phyloP scores from a whole-genome alignment of 2,329 filamentous ascomycete genomes.

The Fusarium anguioides region DNA sequence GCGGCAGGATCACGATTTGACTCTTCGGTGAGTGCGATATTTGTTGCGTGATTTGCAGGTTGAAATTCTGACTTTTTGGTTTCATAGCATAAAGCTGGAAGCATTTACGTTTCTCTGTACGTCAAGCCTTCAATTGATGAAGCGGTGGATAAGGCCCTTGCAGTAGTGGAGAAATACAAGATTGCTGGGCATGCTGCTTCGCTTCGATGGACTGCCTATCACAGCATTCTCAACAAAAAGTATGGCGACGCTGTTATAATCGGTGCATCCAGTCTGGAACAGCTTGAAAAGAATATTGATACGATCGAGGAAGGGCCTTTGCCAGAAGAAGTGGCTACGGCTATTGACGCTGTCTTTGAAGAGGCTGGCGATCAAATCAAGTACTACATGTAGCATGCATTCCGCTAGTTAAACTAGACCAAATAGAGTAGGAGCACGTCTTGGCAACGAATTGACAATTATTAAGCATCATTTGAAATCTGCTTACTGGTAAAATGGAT shows the following conservation, averaged over 20 bases:
- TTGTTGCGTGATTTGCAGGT: neutral
- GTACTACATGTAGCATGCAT: constrained; percentile 28
- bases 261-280: constrained; percentile 49
- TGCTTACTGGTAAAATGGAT: too few relatives aligned
- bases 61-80: neutral
- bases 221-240: constrained; percentile 47
- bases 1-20: constrained; percentile 40
- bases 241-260: constrained; percentile 53
- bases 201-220: constrained; percentile 54
- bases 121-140: constrained; percentile 43
- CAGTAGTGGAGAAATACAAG: constrained; percentile 47
- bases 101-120: constrained; percentile 45
- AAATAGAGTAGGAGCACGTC: constrained; percentile 21
- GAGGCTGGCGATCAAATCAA: constrained; percentile 29
- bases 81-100: constrained; percentile 28
- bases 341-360: constrained; percentile 37
- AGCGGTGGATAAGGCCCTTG: constrained; percentile 43
- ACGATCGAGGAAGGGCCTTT: constrained; percentile 54
- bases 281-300: constrained; percentile 51
- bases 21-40: constrained; percentile 27
- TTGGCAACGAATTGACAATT: constrained; percentile 7
- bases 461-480: neutral
- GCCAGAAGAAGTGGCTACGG: constrained; percentile 49
- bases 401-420: neutral
- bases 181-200: constrained; percentile 55